These are phyloP conservation scores for Pseudoperonospora humuli DNA, from an alignment of 352 stramenopile genomes.

Conservation along the genomic window DNA sequence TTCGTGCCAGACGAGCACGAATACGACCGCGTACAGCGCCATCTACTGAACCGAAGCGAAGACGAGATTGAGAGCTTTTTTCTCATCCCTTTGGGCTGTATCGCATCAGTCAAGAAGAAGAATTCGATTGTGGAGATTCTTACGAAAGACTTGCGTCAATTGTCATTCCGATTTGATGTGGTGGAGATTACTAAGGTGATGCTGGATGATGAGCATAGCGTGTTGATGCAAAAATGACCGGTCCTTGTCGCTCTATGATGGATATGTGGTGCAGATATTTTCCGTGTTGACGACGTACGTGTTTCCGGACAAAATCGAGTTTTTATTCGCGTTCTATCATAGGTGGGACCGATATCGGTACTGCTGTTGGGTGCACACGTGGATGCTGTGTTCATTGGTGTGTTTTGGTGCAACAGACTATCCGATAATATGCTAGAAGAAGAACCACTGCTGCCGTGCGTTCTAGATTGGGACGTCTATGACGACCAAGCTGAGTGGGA, in stretches of 20 bases:
- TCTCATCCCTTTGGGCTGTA: slow-evolving; percentile 60
- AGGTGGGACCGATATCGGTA: slow-evolving; percentile 13
- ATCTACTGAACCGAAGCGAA: slow-evolving; percentile 45
- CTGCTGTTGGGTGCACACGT: not conserved
- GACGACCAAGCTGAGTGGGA: slow-evolving; percentile 56
- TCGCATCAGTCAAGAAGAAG: slow-evolving; percentile 75
- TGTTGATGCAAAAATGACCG: not conserved
- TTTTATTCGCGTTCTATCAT: slow-evolving; percentile 82
- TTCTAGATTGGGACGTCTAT: slow-evolving; percentile 67
- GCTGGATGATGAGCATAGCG: not conserved
- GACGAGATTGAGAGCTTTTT: slow-evolving; percentile 77
- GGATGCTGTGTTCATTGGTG: not conserved
- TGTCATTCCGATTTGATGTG: slow-evolving; percentile 70
- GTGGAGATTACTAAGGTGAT: slow-evolving; percentile 57
- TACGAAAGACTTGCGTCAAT: slow-evolving; percentile 72
- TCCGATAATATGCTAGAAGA: slow-evolving; percentile 38
- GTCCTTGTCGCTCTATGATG: slow-evolving; percentile 1
- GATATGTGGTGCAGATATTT: slow-evolving; percentile 41
- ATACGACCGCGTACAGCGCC: slow-evolving; percentile 37
- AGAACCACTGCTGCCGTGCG: slow-evolving; percentile 42
- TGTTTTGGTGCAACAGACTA: slow-evolving; percentile 22
- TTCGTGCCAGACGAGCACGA: slow-evolving; percentile 61
- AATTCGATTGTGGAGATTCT: slow-evolving; percentile 64
- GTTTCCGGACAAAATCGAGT: slow-evolving; percentile 78
- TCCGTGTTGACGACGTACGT: slow-evolving; percentile 75